Percentiles rank a stretch among this genome's conserved stretches.
These are phyloP conservation scores for Apiotrichum veenhuisii DNA, from an alignment of 1,284 basidiomycete species.

Conservation along the genomic window DNA sequence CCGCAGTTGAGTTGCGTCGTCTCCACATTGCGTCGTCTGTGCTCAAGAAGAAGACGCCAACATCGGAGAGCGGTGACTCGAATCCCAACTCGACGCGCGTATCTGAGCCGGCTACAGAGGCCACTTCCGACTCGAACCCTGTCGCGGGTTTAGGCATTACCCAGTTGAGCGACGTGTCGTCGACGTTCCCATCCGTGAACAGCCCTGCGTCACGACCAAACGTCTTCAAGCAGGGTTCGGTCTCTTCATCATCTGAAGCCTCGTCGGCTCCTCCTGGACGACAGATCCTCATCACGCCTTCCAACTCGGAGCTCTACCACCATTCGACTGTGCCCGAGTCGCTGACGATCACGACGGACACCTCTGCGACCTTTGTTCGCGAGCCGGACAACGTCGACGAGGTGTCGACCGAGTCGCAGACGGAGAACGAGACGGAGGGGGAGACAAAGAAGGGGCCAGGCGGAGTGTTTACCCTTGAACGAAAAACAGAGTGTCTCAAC, in stretches of 20 bases:
- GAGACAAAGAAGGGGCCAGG: background rate
- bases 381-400: background rate
- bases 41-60: constrained; percentile 28
- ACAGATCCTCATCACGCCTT: constrained; percentile 16
- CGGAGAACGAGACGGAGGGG: background rate
- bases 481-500: background rate
- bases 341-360: background rate
- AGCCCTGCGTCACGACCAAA: background rate
- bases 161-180: background rate
- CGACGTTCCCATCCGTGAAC: constrained; percentile 12
- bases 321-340: background rate
- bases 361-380: background rate
- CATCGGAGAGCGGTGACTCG: constrained; percentile 19
- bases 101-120: background rate
- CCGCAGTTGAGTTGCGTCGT: constrained; percentile 30
- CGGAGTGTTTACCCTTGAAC: background rate
- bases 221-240: constrained; percentile 4
- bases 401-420: background rate
- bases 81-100: background rate
- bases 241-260: constrained; percentile 9
- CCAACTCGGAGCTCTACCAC: constrained; percentile 9
- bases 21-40: constrained; percentile 35
- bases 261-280: constrained; percentile 14
- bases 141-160: constrained; percentile 18
- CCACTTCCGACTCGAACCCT: background rate